Percentiles rank a stretch among this genome's conserved stretches.
phyloP scores from a whole-genome alignment of 192 early-diverging fungal species.

The Haplosporangium gracile region DNA sequence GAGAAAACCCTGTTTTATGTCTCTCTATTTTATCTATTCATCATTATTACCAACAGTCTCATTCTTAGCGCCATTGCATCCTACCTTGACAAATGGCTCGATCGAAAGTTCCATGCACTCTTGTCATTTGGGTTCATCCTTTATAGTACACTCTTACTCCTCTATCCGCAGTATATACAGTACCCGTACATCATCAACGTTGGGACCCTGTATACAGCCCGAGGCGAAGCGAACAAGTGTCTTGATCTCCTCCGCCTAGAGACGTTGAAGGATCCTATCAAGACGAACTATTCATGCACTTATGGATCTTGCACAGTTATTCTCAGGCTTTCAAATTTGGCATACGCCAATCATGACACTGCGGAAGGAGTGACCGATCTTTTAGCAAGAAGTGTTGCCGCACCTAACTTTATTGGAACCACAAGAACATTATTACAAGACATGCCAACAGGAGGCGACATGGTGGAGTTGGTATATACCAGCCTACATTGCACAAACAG shows the following conservation, averaged over 20 bases:
- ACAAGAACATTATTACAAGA: too few relatives aligned
- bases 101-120: background rate
- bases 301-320: slow-evolving; percentile 4
- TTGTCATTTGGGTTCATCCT: background rate
- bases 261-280: background rate
- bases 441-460: too few relatives aligned
- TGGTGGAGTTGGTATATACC: too few relatives aligned
- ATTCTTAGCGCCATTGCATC: background rate
- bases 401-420: background rate
- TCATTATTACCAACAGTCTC: background rate
- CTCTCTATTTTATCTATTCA: background rate
- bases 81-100: background rate
- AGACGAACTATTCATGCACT: background rate
- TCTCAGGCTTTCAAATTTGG: background rate
- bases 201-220: slow-evolving; percentile 9
- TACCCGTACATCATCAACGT: background rate
- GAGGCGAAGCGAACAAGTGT: slow-evolving; percentile 13
- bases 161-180: too few relatives aligned
- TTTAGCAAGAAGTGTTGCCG: background rate
- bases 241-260: slow-evolving; percentile 9
- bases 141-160: background rate
- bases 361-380: background rate
- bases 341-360: background rate
- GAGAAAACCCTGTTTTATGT: background rate
- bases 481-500: slow-evolving; percentile 15